phyloP scores from a whole-genome alignment of 306 rosid genomes.

The Trichosanthes cucumerina region DNA sequence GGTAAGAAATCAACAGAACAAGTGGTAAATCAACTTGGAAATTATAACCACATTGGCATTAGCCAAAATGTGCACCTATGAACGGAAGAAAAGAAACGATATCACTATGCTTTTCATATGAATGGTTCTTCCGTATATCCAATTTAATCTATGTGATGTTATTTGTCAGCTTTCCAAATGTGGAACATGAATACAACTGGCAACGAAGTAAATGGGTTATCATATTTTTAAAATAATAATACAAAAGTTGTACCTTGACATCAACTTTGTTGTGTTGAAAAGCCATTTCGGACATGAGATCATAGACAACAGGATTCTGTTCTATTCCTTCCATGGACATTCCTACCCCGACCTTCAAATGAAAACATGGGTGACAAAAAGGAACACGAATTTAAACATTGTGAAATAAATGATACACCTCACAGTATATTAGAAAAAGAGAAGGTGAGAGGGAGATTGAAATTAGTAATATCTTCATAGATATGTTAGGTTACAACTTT shows the following conservation, averaged over 20 bases:
- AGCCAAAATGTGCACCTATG: background rate
- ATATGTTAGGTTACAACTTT: background rate
- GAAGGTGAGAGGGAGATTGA: background rate
- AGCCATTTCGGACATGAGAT: conserved; percentile 91
- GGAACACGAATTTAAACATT: background rate
- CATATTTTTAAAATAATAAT: background rate
- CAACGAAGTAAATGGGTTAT: background rate
- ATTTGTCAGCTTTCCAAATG: conserved; percentile 1
- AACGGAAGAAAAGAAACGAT: background rate
- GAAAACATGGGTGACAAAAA: conserved; percentile 10
- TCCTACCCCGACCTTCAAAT: conserved; percentile 77
- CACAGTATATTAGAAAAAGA: background rate
- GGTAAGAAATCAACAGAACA: background rate
- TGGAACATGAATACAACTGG: background rate
- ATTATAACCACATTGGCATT: background rate
- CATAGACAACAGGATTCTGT: conserved; percentile 82
- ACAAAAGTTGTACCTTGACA: conserved; percentile 40
- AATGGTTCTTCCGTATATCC: background rate
- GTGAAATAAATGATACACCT: background rate
- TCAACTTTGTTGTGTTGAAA: conserved; percentile 54
- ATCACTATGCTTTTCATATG: background rate
- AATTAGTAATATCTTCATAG: background rate
- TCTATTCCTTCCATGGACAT: conserved; percentile 96
- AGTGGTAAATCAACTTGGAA: background rate
- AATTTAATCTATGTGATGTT: background rate